Percentiles rank a stretch among this genome's conserved stretches.
phyloP scores from a whole-genome alignment of 2,329 filamentous ascomycete species.

The Aspergillus amoenus region DNA sequence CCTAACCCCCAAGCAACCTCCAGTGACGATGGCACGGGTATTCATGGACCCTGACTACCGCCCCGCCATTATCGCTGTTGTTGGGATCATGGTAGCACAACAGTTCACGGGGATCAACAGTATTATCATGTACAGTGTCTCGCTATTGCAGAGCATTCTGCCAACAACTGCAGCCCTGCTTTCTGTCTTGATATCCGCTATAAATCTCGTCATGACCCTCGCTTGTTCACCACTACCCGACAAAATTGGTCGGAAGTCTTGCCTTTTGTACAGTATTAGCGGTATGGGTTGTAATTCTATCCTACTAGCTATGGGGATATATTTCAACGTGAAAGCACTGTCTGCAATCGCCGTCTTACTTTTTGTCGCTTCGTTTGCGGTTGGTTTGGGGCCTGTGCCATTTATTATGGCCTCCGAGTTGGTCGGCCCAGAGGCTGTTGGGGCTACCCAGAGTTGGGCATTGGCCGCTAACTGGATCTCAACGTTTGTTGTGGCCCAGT shows the following conservation, averaged over 20 bases:
- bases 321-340: conserved; percentile 67
- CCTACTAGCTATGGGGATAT: conserved; percentile 76
- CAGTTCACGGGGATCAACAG: conserved; percentile 95
- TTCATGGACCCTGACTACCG: conserved; percentile 66
- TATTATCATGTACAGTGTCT: conserved; percentile 98
- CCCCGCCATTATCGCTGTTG: conserved; percentile 75
- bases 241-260: conserved; percentile 80
- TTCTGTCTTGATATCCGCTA: conserved; percentile 80
- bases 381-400: conserved; percentile 88
- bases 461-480: conserved; percentile 84
- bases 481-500: conserved; percentile 90
- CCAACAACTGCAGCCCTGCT: conserved; percentile 78
- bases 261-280: conserved; percentile 75
- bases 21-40: conserved; percentile 66
- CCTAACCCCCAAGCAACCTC: conserved; percentile 63
- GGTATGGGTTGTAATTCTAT: conserved; percentile 82
- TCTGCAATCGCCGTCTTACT: conserved; percentile 78
- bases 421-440: conserved; percentile 85
- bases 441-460: conserved; percentile 85
- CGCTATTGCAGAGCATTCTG: conserved; percentile 76
- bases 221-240: conserved; percentile 83
- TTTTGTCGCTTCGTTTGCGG: conserved; percentile 86
- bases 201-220: conserved; percentile 82
- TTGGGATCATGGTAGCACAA: conserved; percentile 89
- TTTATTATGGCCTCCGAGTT: conserved; percentile 93